These are phyloP conservation scores for Halophytophthora batemanensis DNA, from an alignment of 352 stramenopile genomes.

Conservation along the genomic window DNA sequence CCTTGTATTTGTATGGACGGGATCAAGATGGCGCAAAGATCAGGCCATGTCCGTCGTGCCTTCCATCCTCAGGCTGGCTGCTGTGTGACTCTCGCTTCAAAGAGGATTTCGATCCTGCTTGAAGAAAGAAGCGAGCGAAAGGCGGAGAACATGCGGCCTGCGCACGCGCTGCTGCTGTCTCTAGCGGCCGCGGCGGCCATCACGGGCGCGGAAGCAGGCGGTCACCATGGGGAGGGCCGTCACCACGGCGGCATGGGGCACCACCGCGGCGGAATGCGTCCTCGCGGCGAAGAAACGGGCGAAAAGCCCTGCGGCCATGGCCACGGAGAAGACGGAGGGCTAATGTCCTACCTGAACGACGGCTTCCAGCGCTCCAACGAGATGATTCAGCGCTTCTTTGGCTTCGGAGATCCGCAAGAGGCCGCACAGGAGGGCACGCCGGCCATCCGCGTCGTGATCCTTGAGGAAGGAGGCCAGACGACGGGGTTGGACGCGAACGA, in stretches of 20 bases:
- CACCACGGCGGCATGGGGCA: background rate
- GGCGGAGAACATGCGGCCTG: constrained; percentile 10
- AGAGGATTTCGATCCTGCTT: constrained; percentile 26
- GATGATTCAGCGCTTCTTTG: constrained; percentile 39
- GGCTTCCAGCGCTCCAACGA: constrained; percentile 38
- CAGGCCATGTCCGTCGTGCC: background rate
- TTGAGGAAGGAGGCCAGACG: constrained; percentile 18
- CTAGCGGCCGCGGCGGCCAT: constrained; percentile 19
- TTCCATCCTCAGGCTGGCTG: constrained; percentile 10
- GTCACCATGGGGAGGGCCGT: no score
- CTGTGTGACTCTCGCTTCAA: constrained; percentile 24
- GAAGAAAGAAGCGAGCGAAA: constrained; percentile 26
- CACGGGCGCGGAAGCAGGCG: constrained; percentile 12
- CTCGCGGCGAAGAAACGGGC: background rate
- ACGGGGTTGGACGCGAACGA: constrained; percentile 9
- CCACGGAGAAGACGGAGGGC: constrained; percentile 8
- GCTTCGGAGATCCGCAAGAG: constrained; percentile 10
- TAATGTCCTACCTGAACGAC: constrained; percentile 32
- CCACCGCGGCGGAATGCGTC: constrained; percentile 2
- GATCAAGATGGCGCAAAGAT: constrained; percentile 1
- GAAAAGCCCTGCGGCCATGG: constrained; percentile 13
- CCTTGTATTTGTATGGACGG: background rate
- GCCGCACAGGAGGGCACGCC: no score
- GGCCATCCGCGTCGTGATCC: constrained; percentile 30
- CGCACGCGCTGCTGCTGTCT: constrained; percentile 22